These are phyloP conservation scores for Globisporangium nagaii DNA, from an alignment of 352 stramenopile species.

Conservation along the genomic window DNA sequence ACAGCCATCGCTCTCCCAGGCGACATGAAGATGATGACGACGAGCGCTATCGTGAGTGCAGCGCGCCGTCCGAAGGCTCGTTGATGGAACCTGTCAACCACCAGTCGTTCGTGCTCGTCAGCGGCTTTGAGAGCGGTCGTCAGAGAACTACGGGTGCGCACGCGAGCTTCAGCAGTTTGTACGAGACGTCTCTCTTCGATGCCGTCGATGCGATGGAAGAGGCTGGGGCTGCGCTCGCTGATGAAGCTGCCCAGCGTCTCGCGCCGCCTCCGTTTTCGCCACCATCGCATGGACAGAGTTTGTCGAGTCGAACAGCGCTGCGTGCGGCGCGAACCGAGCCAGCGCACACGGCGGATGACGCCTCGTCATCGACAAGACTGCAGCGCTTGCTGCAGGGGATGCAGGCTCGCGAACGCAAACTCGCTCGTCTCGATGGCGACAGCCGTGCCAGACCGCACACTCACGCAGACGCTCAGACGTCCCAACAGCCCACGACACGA, in stretches of 20 bases:
- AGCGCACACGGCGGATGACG: slow-evolving; percentile 1
- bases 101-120: slow-evolving; percentile 9
- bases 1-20: neutral
- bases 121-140: neutral
- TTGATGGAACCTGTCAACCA: slow-evolving; percentile 5
- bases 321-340: too few relatives aligned
- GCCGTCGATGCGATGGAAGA: slow-evolving; percentile 37
- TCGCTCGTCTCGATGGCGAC: slow-evolving; percentile 9
- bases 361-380: slow-evolving; percentile 12
- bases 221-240: neutral
- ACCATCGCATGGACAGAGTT: neutral
- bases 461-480: neutral
- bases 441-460: neutral
- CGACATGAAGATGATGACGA: neutral
- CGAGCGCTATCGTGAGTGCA: neutral
- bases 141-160: neutral
- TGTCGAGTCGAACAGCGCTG: neutral
- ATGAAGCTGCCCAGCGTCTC: neutral
- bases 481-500: neutral
- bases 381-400: slow-evolving; percentile 22
- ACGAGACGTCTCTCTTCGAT: slow-evolving; percentile 42
- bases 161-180: slow-evolving; percentile 22
- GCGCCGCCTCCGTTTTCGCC: neutral
- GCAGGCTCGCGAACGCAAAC: slow-evolving; percentile 20
- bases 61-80: slow-evolving; percentile 9